These are phyloP conservation scores for Ogataea methanolica DNA, from an alignment of 805 yeast genomes.

Conservation along the genomic window DNA sequence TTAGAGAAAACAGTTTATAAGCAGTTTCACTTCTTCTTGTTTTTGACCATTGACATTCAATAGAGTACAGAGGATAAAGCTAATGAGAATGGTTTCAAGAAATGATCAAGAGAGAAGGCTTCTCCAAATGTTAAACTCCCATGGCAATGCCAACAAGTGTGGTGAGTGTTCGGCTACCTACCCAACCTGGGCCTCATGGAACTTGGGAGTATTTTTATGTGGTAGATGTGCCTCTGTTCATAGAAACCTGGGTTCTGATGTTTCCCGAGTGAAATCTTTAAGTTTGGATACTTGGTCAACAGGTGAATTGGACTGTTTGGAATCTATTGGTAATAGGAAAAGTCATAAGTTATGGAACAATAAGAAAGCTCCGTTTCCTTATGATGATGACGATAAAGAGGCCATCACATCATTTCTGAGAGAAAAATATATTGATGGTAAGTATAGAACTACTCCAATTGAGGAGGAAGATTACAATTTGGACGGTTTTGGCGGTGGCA, in stretches of 20 bases:
- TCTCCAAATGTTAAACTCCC: slow-evolving; percentile 53
- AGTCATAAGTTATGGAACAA: slow-evolving; percentile 67
- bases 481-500: slow-evolving; percentile 1
- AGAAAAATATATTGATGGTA: slow-evolving; percentile 65
- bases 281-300: slow-evolving; percentile 67
- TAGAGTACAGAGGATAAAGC: background rate
- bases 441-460: slow-evolving; percentile 41
- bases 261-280: slow-evolving; percentile 66
- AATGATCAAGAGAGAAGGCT: slow-evolving; percentile 33
- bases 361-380: slow-evolving; percentile 63
- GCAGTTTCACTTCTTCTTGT: background rate
- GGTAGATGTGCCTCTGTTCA: slow-evolving; percentile 84
- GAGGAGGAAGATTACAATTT: slow-evolving; percentile 34
- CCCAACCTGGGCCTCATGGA: slow-evolving; percentile 53
- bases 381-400: slow-evolving; percentile 63
- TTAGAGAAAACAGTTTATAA: too few relatives aligned
- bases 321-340: slow-evolving; percentile 54
- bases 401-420: slow-evolving; percentile 55
- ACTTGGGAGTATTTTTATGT: slow-evolving; percentile 69
- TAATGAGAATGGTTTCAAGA: background rate
- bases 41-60: background rate
- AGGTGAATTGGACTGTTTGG: slow-evolving; percentile 44
- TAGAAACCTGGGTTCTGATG: slow-evolving; percentile 55
- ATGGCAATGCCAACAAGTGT: slow-evolving; percentile 63
- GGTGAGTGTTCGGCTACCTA: slow-evolving; percentile 70